Conservation (phyloP, 1,139 yeast genomes). For the Geotrichum australiense region DNA sequence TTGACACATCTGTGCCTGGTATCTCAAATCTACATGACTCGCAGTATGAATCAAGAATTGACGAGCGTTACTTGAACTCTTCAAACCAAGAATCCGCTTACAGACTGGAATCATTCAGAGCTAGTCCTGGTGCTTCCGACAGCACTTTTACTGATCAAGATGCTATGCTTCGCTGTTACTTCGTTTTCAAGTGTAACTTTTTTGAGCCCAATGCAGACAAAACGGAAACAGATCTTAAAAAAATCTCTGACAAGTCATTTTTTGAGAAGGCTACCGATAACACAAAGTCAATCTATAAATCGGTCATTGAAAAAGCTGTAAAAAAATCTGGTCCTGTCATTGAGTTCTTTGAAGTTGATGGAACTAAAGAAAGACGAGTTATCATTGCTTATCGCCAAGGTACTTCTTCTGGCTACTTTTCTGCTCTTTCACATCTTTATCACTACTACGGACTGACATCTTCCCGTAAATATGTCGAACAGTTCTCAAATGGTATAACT, state of each 20-base stretch:
- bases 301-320: constrained; percentile 62
- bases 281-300: constrained; percentile 71
- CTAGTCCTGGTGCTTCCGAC: constrained; percentile 47
- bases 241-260: constrained; percentile 76
- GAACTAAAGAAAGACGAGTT: constrained; percentile 72
- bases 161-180: constrained; percentile 69
- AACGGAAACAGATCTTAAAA: constrained; percentile 47
- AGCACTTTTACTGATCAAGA: constrained; percentile 25
- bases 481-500: constrained; percentile 83
- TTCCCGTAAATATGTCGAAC: constrained; percentile 89
- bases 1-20: constrained; percentile 57
- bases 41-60: constrained; percentile 52
- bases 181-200: constrained; percentile 76
- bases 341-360: constrained; percentile 75
- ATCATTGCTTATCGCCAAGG: constrained; percentile 84
- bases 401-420: constrained; percentile 78
- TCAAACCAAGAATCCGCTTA: constrained; percentile 46
- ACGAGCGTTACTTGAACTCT: constrained; percentile 67
- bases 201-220: constrained; percentile 33
- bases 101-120: constrained; percentile 79
- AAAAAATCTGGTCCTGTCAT: constrained; percentile 88
- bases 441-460: constrained; percentile 82
- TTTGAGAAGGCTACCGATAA: constrained; percentile 70
- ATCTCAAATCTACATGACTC: constrained; percentile 35
- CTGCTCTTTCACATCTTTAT: constrained; percentile 82